phyloP scores from a whole-genome alignment of 129 eudicot species.

The Escallonia rubra region DNA sequence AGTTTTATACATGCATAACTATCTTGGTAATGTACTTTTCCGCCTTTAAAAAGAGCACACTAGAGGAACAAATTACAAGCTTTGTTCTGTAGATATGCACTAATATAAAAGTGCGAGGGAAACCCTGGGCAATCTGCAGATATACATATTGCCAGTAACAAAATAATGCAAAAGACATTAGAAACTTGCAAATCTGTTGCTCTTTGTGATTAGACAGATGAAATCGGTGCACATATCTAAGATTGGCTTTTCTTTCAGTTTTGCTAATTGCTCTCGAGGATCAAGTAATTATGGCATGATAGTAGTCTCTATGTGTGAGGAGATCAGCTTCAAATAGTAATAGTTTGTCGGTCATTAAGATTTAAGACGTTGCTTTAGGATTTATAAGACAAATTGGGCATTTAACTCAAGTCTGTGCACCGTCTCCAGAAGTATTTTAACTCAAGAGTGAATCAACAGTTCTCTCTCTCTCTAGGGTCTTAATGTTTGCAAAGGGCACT shows the following conservation, averaged over 20 bases:
- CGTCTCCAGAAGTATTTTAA: neutral
- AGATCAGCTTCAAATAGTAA: neutral
- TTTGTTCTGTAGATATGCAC: neutral
- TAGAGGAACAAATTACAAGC: neutral
- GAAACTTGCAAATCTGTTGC: too few species aligned
- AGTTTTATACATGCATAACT: too few species aligned
- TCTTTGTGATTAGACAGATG: too few species aligned
- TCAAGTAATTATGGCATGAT: neutral
- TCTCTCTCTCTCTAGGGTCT: constrained; percentile 44
- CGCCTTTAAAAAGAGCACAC: too few species aligned
- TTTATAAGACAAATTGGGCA: neutral
- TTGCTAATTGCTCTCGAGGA: neutral
- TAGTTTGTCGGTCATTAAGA: neutral
- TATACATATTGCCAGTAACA: too few species aligned
- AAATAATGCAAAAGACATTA: too few species aligned
- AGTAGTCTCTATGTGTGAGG: neutral
- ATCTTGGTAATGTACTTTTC: too few species aligned
- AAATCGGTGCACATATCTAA: neutral
- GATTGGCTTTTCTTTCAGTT: neutral
- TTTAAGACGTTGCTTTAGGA: neutral
- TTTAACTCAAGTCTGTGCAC: constrained; percentile 1
- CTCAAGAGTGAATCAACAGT: neutral
- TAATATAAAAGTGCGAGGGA: too few species aligned
- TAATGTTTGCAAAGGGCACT: constrained; percentile 76
- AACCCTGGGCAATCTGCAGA: too few species aligned